Evolutionary conservation across 352 stramenopile genomes (phyloP), one percentile per base, ranked within the genome.

Genomic region (Phytopythium vexans): DNA sequence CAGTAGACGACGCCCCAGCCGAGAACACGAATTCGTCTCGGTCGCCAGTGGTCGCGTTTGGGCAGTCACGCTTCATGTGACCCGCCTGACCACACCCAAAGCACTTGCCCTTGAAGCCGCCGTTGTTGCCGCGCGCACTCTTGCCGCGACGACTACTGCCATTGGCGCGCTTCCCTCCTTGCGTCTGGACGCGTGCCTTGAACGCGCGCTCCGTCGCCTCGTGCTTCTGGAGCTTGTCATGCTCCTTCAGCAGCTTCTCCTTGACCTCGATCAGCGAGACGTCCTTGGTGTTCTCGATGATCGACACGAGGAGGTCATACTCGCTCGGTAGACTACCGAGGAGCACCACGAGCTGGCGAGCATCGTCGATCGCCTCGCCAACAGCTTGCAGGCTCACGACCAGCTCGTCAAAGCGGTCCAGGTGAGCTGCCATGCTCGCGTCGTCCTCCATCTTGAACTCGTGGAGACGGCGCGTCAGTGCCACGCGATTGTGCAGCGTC

Each of bases 401-500:
- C 3, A 68, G 48, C 40, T 77, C 54, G 11, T 68, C 49, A 33
- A 71, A 64, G 0, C 47, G 42, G 54, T 68, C 58, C 21, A 71
- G 21, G 42, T 72, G 54, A 7, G 44, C 21, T 0, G 44, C 21
- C 39, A 76, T 59, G 21, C 42, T 14, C 0, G 31, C 56, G 3
- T 45, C 41, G 9, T 33, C 6, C 38, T 69, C 55, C 52, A 73
- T 61, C 47, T 62, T 56, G 52, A 71, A 70, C 4, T 66, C 50
- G 40, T 72, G 62, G 0, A 70, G 33, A 0, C 40, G 49, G 5
- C 38, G 16, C 6, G 68, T 70, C 15, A 74, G 39, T 8, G 38
- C 34, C 0, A 71, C 43, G 16, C 57, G 56, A 44, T 75, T 74
- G 37, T 75, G 46, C 11, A 74, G 49, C 16, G 52, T 68, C 11